These are phyloP conservation scores for Citrus sp. DNA, from an alignment of 345 rosid genomes.

Conservation along the genomic window DNA sequence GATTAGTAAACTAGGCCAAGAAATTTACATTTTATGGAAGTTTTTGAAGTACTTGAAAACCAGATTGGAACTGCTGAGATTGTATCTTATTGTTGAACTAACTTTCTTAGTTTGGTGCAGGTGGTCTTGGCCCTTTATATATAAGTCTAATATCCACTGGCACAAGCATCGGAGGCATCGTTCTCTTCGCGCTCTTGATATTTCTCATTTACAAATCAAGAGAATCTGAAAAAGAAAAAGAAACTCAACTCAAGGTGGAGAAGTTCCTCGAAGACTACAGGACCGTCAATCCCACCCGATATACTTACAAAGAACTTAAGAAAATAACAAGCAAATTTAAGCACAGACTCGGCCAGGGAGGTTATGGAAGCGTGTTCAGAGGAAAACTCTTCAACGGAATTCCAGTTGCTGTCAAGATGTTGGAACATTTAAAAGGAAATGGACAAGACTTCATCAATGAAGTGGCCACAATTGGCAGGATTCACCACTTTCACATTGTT, in stretches of 20 bases:
- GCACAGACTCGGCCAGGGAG: slow-evolving; percentile 8
- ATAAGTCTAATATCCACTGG: neutral
- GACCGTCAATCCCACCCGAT: slow-evolving; percentile 4
- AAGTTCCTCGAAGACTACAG: neutral
- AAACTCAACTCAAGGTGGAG: neutral
- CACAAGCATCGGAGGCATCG: neutral
- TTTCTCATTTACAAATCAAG: neutral
- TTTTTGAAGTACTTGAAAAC: too few relatives aligned
- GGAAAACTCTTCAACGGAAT: neutral
- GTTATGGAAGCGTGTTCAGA: slow-evolving; percentile 8
- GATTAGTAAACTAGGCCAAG: too few relatives aligned
- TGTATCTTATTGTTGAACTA: too few relatives aligned
- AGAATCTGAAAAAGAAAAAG: neutral
- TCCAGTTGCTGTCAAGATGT: neutral
- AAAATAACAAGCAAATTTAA: neutral
- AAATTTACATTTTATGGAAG: too few relatives aligned
- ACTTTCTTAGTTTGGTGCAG: neutral
- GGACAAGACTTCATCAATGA: neutral
- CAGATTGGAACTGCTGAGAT: too few relatives aligned
- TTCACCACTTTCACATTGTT: neutral
- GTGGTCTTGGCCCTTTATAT: neutral
- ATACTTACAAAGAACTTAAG: neutral
- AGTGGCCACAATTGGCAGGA: neutral
- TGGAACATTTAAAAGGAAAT: neutral
- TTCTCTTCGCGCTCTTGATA: neutral